phyloP scores from a whole-genome alignment of 2,329 filamentous ascomycete species.

The Pseudogymnoascus sp. region DNA sequence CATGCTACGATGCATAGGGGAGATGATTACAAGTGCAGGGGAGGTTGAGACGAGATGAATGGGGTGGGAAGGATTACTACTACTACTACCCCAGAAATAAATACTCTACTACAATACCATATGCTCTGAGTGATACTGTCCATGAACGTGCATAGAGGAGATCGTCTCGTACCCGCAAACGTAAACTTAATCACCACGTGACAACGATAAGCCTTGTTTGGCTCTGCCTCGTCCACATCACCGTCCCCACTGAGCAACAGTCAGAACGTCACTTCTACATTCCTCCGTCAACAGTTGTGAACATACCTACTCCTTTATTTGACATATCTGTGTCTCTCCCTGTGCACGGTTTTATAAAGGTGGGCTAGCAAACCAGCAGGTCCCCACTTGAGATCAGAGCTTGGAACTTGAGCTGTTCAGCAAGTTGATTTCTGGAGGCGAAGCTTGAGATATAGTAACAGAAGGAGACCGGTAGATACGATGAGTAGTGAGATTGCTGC shows the following conservation, averaged over 20 bases:
- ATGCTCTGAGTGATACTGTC: background rate
- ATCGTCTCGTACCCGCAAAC: background rate
- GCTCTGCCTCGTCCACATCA: constrained; percentile 5
- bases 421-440: background rate
- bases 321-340: background rate
- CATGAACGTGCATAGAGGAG: background rate
- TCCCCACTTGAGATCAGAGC: too few species aligned
- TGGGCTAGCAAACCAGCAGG: too few species aligned
- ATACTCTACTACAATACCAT: too few species aligned
- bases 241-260: background rate
- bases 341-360: too few species aligned
- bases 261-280: background rate
- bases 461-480: background rate
- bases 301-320: background rate
- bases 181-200: background rate
- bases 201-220: background rate
- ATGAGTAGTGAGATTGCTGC: constrained; percentile 27
- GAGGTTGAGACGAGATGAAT: background rate
- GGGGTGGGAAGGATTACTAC: too few species aligned
- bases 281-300: background rate
- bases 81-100: too few species aligned
- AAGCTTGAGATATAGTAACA: background rate
- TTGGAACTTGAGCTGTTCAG: background rate
- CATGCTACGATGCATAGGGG: background rate
- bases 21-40: too few species aligned